Conservation (phyloP, 139 green algal species). For the Chlamydomonas eustigma region DNA sequence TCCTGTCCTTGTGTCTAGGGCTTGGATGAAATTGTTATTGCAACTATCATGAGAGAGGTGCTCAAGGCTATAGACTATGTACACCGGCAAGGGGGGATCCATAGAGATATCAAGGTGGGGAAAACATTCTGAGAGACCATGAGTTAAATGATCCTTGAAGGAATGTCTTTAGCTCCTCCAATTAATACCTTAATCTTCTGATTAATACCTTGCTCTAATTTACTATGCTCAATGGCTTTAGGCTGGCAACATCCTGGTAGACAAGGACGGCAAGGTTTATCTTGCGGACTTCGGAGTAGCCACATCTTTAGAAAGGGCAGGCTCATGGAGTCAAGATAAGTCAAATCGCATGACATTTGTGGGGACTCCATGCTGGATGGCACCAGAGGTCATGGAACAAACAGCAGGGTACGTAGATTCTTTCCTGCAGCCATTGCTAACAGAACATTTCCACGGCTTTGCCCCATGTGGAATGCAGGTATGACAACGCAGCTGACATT, state of each 20-base stretch:
- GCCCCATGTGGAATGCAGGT: constrained; percentile 43
- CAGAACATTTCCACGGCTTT: background rate
- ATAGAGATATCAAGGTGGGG: constrained; percentile 93
- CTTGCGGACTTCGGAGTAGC: constrained; percentile 98
- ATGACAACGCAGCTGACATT: constrained; percentile 90
- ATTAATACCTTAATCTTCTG: too few relatives aligned
- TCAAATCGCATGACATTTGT: constrained; percentile 72
- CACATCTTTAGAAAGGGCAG: constrained; percentile 80
- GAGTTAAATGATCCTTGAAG: too few relatives aligned
- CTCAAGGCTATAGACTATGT: constrained; percentile 95
- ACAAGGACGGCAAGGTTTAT: constrained; percentile 80
- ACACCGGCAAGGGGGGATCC: constrained; percentile 90
- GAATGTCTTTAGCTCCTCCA: too few relatives aligned
- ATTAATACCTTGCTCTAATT: too few relatives aligned
- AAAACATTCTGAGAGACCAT: too few relatives aligned
- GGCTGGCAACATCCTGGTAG: constrained; percentile 98
- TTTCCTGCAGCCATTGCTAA: background rate
- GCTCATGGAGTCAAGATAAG: constrained; percentile 80
- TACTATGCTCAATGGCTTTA: too few relatives aligned
- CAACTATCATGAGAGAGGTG: constrained; percentile 91
- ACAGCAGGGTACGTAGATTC: constrained; percentile 49
- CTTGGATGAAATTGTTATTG: constrained; percentile 87
- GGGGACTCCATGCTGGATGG: constrained; percentile 78
- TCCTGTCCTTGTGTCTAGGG: constrained; percentile 49
- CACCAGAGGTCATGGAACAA: constrained; percentile 98